Evolutionary conservation across 2,329 filamentous ascomycete species (phyloP).

Genomic region (Hypoxylon sp.): DNA sequence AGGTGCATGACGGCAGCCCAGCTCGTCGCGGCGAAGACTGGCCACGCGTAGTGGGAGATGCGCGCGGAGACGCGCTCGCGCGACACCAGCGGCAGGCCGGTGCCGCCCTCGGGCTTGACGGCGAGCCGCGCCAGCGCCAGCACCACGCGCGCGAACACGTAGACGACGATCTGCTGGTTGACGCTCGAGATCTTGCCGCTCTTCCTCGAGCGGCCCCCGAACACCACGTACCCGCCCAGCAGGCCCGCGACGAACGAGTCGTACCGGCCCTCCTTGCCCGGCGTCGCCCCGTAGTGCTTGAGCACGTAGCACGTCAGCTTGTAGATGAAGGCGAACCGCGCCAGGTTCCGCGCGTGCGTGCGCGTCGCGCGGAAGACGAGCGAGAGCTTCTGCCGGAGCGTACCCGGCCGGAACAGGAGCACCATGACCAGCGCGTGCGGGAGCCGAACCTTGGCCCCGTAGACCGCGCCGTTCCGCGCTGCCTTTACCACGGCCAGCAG

Average conservation of each 20-base stretch:
- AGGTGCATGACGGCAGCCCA: slow-evolving; percentile 97
- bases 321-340: slow-evolving; percentile 91
- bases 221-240: slow-evolving; percentile 91
- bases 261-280: slow-evolving; percentile 75
- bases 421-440: slow-evolving; percentile 99
- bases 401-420: slow-evolving; percentile 92
- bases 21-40: slow-evolving; percentile 87
- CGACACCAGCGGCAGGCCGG: slow-evolving; percentile 63
- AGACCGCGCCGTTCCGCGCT: slow-evolving; percentile 95
- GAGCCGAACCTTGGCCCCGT: slow-evolving; percentile 97
- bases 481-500: slow-evolving; percentile 88
- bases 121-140: slow-evolving; percentile 86
- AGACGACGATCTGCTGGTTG: slow-evolving; percentile 97
- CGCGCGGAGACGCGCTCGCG: slow-evolving; percentile 57
- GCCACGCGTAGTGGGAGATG: slow-evolving; percentile 84
- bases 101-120: slow-evolving; percentile 69
- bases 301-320: slow-evolving; percentile 84
- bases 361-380: slow-evolving; percentile 88
- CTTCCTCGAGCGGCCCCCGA: slow-evolving; percentile 75
- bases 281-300: slow-evolving; percentile 68
- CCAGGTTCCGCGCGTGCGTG: slow-evolving; percentile 91
- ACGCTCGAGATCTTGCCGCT: slow-evolving; percentile 79
- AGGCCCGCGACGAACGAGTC: slow-evolving; percentile 90
- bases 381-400: slow-evolving; percentile 80
- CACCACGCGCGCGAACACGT: slow-evolving; percentile 92